Conservation (phyloP, 306 rosid species). For the Clitoria ternatea region DNA sequence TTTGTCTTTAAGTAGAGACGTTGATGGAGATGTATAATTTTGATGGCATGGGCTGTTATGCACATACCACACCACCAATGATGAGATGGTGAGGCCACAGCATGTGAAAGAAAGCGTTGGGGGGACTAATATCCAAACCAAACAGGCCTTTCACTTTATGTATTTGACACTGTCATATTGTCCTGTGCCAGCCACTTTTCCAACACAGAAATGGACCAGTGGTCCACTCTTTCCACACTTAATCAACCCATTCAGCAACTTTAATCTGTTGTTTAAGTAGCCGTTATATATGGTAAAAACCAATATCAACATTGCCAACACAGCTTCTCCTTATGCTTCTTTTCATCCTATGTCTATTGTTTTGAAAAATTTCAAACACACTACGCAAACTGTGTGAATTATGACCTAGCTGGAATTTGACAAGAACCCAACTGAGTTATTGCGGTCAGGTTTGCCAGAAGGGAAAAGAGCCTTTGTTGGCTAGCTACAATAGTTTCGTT, state of each 20-base stretch:
- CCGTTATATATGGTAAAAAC: background rate
- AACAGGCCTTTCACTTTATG: background rate
- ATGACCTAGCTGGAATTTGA: background rate
- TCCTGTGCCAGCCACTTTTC: background rate
- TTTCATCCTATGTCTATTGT: background rate
- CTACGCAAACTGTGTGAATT: background rate
- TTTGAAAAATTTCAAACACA: background rate
- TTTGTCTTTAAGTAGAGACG: background rate
- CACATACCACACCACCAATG: background rate
- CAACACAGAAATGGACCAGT: background rate
- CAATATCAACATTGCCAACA: background rate
- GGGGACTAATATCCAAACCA: background rate
- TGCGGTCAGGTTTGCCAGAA: background rate
- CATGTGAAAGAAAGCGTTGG: slow-evolving; percentile 24
- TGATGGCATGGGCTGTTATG: background rate
- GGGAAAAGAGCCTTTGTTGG: background rate
- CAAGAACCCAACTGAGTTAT: background rate
- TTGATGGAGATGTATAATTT: background rate
- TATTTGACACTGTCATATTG: background rate
- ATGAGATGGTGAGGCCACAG: background rate
- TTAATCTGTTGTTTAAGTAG: background rate
- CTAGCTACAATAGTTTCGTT: background rate
- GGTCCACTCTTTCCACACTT: slow-evolving; percentile 17
- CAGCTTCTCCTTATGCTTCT: background rate
- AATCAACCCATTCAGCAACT: background rate